Evolutionary conservation across 2,329 filamentous ascomycete species (phyloP).

Genomic region (Exophiala sp.): DNA sequence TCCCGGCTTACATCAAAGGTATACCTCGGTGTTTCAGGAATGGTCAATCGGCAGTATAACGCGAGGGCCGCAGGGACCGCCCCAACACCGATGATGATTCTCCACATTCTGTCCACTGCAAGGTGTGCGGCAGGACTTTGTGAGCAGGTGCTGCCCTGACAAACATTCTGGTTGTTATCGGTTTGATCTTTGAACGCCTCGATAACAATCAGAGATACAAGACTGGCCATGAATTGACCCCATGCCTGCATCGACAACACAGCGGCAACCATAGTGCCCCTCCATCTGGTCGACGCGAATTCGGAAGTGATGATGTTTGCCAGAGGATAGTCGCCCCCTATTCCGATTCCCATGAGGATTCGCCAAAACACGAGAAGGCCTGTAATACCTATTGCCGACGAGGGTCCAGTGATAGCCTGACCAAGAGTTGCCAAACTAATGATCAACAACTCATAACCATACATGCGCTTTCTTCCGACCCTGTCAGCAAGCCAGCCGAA

Average conservation of each 20-base stretch:
- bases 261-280: constrained; percentile 80
- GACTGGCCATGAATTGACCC: constrained; percentile 72
- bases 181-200: constrained; percentile 50
- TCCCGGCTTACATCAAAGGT: constrained; percentile 78
- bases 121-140: constrained; percentile 63
- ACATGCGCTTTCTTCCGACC: constrained; percentile 78
- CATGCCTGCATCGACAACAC: constrained; percentile 86
- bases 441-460: constrained; percentile 73
- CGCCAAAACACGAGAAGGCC: constrained; percentile 70
- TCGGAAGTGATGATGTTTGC: constrained; percentile 82
- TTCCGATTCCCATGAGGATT: constrained; percentile 73
- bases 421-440: constrained; percentile 75
- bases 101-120: constrained; percentile 85
- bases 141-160: constrained; percentile 46
- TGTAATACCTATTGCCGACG: constrained; percentile 56
- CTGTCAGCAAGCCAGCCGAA: constrained; percentile 77
- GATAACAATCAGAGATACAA: constrained; percentile 70
- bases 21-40: constrained; percentile 82
- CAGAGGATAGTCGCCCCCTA: constrained; percentile 78
- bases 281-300: constrained; percentile 76
- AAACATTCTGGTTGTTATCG: constrained; percentile 59
- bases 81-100: constrained; percentile 73
- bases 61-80: constrained; percentile 75
- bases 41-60: constrained; percentile 82
- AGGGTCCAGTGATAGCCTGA: constrained; percentile 63